Evolutionary conservation across 176 grass and related monocot species (phyloP).

Genomic region (Sorghum bicolor): DNA sequence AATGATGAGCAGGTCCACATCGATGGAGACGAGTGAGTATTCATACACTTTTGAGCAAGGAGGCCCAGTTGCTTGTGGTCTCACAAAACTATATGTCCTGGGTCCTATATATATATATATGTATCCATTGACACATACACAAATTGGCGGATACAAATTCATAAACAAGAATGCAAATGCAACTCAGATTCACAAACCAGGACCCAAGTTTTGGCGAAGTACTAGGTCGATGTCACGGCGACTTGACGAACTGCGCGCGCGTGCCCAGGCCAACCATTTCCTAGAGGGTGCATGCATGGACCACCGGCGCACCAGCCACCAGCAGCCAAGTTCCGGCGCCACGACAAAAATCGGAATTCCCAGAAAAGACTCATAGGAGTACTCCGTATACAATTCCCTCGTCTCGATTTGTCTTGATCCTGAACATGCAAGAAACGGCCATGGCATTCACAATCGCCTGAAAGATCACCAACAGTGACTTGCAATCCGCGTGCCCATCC

Average conservation of each 20-base stretch:
- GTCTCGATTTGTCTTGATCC: not conserved
- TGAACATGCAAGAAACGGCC: not conserved
- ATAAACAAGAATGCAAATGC: not conserved
- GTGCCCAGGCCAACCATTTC: not conserved
- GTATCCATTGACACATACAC: not conserved
- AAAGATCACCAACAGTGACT: not conserved
- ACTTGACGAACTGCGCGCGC: not conserved
- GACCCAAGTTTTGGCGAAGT: not conserved
- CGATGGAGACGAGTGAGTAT: not conserved
- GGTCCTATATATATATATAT: not conserved
- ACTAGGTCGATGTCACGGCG: conserved; percentile 3
- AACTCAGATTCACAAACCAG: conserved; percentile 6
- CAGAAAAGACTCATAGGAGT: not conserved
- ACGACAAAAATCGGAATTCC: not conserved
- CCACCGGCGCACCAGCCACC: not conserved
- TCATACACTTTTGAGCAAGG: not conserved
- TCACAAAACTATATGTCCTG: not conserved
- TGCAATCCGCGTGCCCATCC: not conserved
- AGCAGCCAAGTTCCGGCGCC: not conserved
- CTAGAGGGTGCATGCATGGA: not conserved
- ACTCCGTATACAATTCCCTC: not conserved
- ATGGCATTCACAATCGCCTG: not conserved
- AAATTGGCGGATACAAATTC: not conserved
- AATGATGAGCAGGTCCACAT: not conserved
- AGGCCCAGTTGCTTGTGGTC: not conserved